Evolutionary conservation across 2,329 filamentous ascomycete species (phyloP).

Genomic region (Monilinia laxa): DNA sequence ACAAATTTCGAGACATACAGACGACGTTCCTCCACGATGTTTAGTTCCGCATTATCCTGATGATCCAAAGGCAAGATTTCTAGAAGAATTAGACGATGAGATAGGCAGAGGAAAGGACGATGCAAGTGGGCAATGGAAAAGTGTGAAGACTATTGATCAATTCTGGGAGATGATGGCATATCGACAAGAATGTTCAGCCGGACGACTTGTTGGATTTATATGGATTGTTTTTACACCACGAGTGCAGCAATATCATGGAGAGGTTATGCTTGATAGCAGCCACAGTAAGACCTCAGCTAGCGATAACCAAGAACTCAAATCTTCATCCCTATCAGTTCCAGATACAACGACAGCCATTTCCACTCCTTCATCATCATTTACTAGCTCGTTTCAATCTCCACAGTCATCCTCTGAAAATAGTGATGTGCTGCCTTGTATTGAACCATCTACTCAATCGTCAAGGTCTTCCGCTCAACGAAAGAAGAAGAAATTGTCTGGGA

Average conservation of each 20-base stretch:
- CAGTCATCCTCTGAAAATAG: slow-evolving; percentile 25
- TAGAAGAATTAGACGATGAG: slow-evolving; percentile 86
- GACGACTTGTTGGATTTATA: slow-evolving; percentile 87
- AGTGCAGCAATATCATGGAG: slow-evolving; percentile 18
- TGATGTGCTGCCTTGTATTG: slow-evolving; percentile 5
- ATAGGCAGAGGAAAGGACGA: slow-evolving; percentile 59
- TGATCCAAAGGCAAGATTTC: slow-evolving; percentile 88
- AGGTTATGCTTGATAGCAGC: slow-evolving; percentile 28
- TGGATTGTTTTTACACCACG: slow-evolving; percentile 74
- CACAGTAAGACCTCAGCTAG: slow-evolving; percentile 26
- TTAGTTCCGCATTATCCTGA: slow-evolving; percentile 90
- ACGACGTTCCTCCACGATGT: slow-evolving; percentile 73
- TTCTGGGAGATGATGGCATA: slow-evolving; percentile 99
- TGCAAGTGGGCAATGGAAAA: slow-evolving; percentile 72
- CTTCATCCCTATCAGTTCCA: slow-evolving; percentile 5
- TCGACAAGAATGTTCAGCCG: slow-evolving; percentile 91
- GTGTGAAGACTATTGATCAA: slow-evolving; percentile 77
- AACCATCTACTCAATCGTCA: slow-evolving; percentile 20
- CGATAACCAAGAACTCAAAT: slow-evolving; percentile 25
- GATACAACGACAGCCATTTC: slow-evolving; percentile 30
- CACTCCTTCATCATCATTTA: slow-evolving; percentile 26
- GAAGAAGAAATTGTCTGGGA: slow-evolving; percentile 54
- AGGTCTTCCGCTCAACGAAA: slow-evolving; percentile 43
- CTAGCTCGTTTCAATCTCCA: slow-evolving; percentile 26
- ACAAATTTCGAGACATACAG: slow-evolving; percentile 60